phyloP scores from a whole-genome alignment of 83 land plant species.

The Isoetes engelmannii region DNA sequence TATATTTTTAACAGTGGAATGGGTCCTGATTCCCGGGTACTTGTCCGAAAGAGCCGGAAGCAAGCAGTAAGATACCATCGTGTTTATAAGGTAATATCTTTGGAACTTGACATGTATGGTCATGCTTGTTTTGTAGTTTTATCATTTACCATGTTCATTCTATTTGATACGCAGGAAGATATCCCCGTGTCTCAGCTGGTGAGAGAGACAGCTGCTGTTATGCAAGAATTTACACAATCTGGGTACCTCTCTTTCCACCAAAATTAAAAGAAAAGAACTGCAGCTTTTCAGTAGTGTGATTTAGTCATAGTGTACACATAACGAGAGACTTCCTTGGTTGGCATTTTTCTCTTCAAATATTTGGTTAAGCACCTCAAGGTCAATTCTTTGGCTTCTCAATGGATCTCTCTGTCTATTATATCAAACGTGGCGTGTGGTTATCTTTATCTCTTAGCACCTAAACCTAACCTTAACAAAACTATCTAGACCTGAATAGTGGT shows the following conservation, averaged over 20 bases:
- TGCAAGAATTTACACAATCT: constrained; percentile 99
- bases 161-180: constrained; percentile 47
- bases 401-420: too few species aligned
- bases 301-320: too few species aligned
- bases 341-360: too few species aligned
- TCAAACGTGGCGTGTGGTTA: too few species aligned
- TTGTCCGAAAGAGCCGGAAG: constrained; percentile 94
- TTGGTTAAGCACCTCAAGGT: too few species aligned
- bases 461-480: too few species aligned
- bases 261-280: too few species aligned
- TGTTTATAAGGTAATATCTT: constrained; percentile 67
- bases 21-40: constrained; percentile 97
- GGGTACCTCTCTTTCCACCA: constrained; percentile 43
- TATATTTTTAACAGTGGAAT: constrained; percentile 63
- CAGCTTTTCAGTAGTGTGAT: too few species aligned
- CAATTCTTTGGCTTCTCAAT: too few species aligned
- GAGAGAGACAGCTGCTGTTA: constrained; percentile 95
- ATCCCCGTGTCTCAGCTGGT: constrained; percentile 99
- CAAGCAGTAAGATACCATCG: constrained; percentile 87
- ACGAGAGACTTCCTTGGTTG: too few species aligned
- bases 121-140: not conserved
- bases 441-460: too few species aligned
- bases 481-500: too few species aligned
- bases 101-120: constrained; percentile 13
- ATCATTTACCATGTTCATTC: not conserved